Percentiles rank a stretch among this genome's conserved stretches.
These are phyloP conservation scores for Lyophyllum shimeji DNA, from an alignment of 768 basidiomycete genomes.

Conservation along the genomic window DNA sequence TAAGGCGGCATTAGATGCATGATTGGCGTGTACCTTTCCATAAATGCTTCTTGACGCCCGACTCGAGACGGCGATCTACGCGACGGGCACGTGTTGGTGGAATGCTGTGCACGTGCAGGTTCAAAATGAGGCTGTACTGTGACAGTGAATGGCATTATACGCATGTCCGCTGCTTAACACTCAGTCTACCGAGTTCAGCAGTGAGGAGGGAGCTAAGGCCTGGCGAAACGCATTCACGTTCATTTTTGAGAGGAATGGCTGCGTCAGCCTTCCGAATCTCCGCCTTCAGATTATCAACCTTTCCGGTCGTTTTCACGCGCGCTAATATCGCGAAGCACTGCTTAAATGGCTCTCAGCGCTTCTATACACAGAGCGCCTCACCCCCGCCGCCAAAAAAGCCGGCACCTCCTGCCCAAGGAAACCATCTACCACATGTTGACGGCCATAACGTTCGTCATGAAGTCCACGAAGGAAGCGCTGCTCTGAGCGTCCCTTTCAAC, in stretches of 20 bases:
- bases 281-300: background rate
- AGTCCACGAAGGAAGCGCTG: slow-evolving; percentile 39
- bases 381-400: slow-evolving; percentile 7
- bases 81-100: too few relatives aligned
- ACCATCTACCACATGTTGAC: slow-evolving; percentile 4
- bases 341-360: slow-evolving; percentile 9
- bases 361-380: slow-evolving; percentile 16
- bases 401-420: slow-evolving; percentile 9
- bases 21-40: too few relatives aligned
- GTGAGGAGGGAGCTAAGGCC: background rate
- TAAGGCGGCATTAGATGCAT: too few relatives aligned
- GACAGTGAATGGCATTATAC: too few relatives aligned
- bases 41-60: too few relatives aligned
- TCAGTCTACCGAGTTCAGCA: too few relatives aligned
- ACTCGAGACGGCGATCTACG: too few relatives aligned
- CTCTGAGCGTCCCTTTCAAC: slow-evolving; percentile 40
- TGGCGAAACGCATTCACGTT: background rate
- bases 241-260: slow-evolving; percentile 5
- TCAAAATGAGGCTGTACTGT: background rate
- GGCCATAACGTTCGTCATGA: slow-evolving; percentile 31
- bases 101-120: too few relatives aligned
- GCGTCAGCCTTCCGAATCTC: slow-evolving; percentile 4
- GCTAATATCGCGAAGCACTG: slow-evolving; percentile 1
- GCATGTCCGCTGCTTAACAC: too few relatives aligned
- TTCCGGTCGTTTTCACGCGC: background rate